phyloP scores from a whole-genome alignment of 2,329 filamentous ascomycete genomes.

The Lithohypha guttulata region DNA sequence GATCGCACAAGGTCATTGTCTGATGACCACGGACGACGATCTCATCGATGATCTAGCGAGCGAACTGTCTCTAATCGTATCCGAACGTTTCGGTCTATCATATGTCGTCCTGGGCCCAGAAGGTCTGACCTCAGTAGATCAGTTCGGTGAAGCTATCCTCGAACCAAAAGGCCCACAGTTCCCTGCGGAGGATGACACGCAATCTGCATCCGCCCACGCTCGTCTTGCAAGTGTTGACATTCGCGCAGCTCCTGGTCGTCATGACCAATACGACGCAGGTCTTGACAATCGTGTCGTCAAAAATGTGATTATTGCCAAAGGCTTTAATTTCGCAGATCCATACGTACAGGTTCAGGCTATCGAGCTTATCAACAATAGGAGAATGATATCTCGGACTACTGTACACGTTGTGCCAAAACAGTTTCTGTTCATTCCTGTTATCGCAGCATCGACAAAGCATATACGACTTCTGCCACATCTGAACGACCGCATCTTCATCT shows the following conservation, averaged over 20 bases:
- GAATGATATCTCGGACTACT: slow-evolving; percentile 64
- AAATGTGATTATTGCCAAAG: slow-evolving; percentile 70
- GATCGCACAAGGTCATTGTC: slow-evolving; percentile 72
- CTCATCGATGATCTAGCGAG: slow-evolving; percentile 57
- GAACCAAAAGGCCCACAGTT: slow-evolving; percentile 14
- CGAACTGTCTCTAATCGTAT: slow-evolving; percentile 61
- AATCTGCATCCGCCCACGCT: slow-evolving; percentile 1
- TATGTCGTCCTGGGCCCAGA: slow-evolving; percentile 63
- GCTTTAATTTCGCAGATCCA: slow-evolving; percentile 63
- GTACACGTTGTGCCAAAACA: slow-evolving; percentile 63
- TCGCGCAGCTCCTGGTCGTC: slow-evolving; percentile 8
- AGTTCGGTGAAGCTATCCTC: slow-evolving; percentile 65
- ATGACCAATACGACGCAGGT: slow-evolving; percentile 13
- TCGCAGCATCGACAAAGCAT: slow-evolving; percentile 33
- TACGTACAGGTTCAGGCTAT: slow-evolving; percentile 72
- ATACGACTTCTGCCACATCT: slow-evolving; percentile 32
- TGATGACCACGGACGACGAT: slow-evolving; percentile 61
- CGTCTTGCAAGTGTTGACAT: slow-evolving; percentile 11
- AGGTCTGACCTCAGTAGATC: slow-evolving; percentile 62
- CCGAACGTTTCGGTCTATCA: slow-evolving; percentile 61
- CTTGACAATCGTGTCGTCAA: slow-evolving; percentile 52
- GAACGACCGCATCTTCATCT: slow-evolving; percentile 80
- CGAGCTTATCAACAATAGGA: slow-evolving; percentile 66
- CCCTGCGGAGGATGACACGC: background rate
- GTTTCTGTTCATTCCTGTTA: slow-evolving; percentile 71